Evolutionary conservation across 1,284 basidiomycete genomes (phyloP), one percentile per base, ranked within the genome.

Genomic region (Microbotryum saponariae): DNA sequence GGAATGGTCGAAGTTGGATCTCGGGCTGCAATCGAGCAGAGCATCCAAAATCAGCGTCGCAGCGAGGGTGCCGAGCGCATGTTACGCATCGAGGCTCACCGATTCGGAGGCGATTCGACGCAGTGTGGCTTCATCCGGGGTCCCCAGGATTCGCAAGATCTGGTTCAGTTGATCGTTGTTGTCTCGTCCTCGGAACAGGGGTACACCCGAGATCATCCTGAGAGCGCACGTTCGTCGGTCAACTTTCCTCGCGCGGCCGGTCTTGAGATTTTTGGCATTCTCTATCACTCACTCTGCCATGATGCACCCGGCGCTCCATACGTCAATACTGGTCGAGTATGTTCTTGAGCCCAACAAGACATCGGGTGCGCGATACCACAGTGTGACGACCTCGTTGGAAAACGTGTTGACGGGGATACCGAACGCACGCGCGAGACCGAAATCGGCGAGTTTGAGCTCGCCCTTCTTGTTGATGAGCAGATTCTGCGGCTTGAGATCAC

Each of bases 291-390:
- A 94, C 78, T 97, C 92, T 20, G 94, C 94, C 76, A 98, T 96
- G 74, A 99, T 99, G 74, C 96, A 98, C 8, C 96, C 96, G 61
- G 93, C 96, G 7, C 90, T 94, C 96, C 96, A 99, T 65, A 98
- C 91, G 77, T 99, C 96, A 74, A 99, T 97, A 23, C 90, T 94
- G 3, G 96, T 98, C 75, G 88, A 93, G 77, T 99, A 99, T 58
- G 94, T 97, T 59, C 96, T 83, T 47, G 91, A 96, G 56, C 96
- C 96, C 65, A 98, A 84, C 20, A 99, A 83, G 50, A 99, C 96
- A 74, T 99, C 96, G 1, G 96, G 96, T 0, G 96, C 94, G 60
- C 96, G 89, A 77, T 99, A 99, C 96, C 96, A 99, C 16, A 99
- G 80, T 6, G 96, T 99, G 33, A 99, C 96, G 68, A 85, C 91